Evolutionary conservation across 306 rosid species (phyloP).

Genomic region (Prunus davidiana): DNA sequence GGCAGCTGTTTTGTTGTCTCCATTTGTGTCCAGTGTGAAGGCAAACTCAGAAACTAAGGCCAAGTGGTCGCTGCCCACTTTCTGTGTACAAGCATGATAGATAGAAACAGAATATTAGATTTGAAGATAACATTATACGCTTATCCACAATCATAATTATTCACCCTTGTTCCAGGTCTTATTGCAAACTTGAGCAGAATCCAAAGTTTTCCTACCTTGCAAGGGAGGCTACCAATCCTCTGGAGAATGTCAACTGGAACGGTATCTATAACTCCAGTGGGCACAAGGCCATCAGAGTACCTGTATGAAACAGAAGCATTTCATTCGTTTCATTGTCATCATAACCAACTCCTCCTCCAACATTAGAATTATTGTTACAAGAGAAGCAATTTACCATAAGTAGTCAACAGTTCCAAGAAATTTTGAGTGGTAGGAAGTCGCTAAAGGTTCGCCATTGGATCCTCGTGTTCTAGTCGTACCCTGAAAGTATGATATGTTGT

Average conservation of each 20-base stretch:
- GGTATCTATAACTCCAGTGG: slow-evolving; percentile 75
- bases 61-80: slow-evolving; percentile 85
- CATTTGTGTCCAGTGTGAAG: slow-evolving; percentile 37
- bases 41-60: slow-evolving; percentile 77
- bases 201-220: slow-evolving; percentile 54
- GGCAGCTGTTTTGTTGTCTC: slow-evolving; percentile 15
- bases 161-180: too few relatives aligned
- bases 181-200: not conserved
- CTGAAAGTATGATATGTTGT: slow-evolving; percentile 37
- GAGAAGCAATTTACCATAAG: slow-evolving; percentile 60
- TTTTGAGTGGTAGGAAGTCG: slow-evolving; percentile 88
- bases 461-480: slow-evolving; percentile 62
- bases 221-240: slow-evolving; percentile 76
- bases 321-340: not conserved
- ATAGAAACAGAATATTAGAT: not conserved
- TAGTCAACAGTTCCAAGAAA: slow-evolving; percentile 93
- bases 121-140: not conserved
- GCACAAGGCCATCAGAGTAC: slow-evolving; percentile 66
- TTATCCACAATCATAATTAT: not conserved
- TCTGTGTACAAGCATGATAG: slow-evolving; percentile 31
- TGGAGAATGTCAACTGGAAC: slow-evolving; percentile 55
- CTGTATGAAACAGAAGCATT: slow-evolving; percentile 36
- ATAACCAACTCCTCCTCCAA: slow-evolving; percentile 11
- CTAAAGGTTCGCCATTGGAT: slow-evolving; percentile 67
- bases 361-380: not conserved